Base-by-base conservation (phyloP, 257 asterid species). In the Rhazya stricta region DNA sequence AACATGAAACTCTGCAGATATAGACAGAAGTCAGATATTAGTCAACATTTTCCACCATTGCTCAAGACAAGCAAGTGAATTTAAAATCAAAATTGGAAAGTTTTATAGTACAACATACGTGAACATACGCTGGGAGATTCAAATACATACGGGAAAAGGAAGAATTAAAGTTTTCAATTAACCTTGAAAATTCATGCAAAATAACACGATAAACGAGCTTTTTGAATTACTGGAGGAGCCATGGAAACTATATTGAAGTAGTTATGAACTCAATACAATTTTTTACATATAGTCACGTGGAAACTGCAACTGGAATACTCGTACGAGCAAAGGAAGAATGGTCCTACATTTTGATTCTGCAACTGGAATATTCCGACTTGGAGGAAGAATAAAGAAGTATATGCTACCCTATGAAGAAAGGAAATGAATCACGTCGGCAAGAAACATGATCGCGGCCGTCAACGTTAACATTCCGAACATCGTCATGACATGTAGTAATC, bases 1-100 rank as follows among this genome's bases (percentile, higher is more conserved):
- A 76, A 88, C 92, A 9, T 87, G 74, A 41, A 74, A 77, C 69
- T 88, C 98, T 91, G 83, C 76, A 6, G 5, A 61, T 42, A 30
- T 32, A 43, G 0, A 23, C 56, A 58, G 6, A 65, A 16, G 0
- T 25, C 6, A 46, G 29, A 29, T 21, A 39, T 29, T 39, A 39
- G 43, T 3, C 43, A 1, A 1, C 43, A 4, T 51, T 48, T 48
- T 13, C 19, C 21, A 48, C 21, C 54, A 6, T 15, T 16, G 3
- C 3, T 15, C 54, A 48, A 4, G 54, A 48, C 4, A 13, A 48
- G 4, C 54, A 10, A 21, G 43, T 39, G 43, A 39, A 12, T 48
- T 2, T 48, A 48, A 12, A 48, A 1, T 48, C 4, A 48, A 48
- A 48, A 48, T 6, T 6, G 4, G 48, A 13, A 11, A 7, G 9